These are phyloP conservation scores for Rachicladosporium sp. DNA, from an alignment of 2,329 filamentous ascomycete species.

Conservation along the genomic window DNA sequence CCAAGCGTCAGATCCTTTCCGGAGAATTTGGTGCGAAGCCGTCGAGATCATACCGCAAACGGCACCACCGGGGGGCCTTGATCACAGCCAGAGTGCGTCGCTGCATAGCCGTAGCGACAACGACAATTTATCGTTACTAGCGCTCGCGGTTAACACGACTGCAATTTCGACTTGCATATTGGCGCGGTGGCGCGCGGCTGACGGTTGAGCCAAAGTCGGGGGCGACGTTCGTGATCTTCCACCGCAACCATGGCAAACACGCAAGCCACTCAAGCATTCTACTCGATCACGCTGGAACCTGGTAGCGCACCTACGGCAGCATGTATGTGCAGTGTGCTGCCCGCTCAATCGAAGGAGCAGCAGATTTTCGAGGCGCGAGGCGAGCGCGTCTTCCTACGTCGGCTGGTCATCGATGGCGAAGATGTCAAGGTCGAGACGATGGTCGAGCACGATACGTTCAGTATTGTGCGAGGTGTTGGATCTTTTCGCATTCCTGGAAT, in stretches of 20 bases:
- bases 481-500: slow-evolving; percentile 87
- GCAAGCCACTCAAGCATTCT: slow-evolving; percentile 89
- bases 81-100: no score
- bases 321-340: slow-evolving; percentile 74
- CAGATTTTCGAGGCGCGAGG: slow-evolving; percentile 91
- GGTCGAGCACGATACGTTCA: slow-evolving; percentile 87
- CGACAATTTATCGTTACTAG: no score
- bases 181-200: no score
- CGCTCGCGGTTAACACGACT: no score
- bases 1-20: no score
- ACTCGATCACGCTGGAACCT: slow-evolving; percentile 89
- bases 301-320: slow-evolving; percentile 83
- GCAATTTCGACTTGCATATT: no score
- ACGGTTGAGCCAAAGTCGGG: no score
- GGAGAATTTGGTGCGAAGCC: no score
- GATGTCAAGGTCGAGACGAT: slow-evolving; percentile 78
- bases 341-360: slow-evolving; percentile 74
- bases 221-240: no score
- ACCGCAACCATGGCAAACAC: slow-evolving; percentile 74
- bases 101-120: no score
- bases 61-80: no score
- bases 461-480: slow-evolving; percentile 80
- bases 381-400: slow-evolving; percentile 75
- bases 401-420: slow-evolving; percentile 51
- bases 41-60: no score